Evolutionary conservation across 495 filamentous ascomycete species (phyloP), one percentile per base, ranked within the genome.

Genomic region (Penicillium tannophilum): DNA sequence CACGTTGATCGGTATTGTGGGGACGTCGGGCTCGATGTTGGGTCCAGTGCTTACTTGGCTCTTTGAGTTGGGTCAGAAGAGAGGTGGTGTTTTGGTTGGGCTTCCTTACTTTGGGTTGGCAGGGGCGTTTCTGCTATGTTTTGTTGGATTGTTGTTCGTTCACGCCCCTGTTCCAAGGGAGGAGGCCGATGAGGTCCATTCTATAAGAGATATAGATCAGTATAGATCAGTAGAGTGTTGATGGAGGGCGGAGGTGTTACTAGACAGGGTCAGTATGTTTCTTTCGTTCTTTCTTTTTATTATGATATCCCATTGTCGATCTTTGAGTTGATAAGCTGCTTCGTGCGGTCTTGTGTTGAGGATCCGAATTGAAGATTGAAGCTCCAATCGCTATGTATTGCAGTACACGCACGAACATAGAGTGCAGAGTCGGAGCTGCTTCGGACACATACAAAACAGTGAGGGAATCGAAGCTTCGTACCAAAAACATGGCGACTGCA

Each of bases 1-100:
- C n/a, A 53, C 51, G 2, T 39, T 42, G 12, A 53, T 53, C 8
- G 51, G 51, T 12, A 53, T 53, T 41, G 33, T 53, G 35, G 35
- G 36, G 26, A 53, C 51, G 1, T 4, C 17, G 24, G 51, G 51
- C 10, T 53, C 51, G 10, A 28, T 53, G 20, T 43, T 53, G 16
- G 51, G 51, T 0, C 51, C 51, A 2, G 51, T 19, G 23, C 19
- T 53, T 17, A 35, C 51, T 28, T 53, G 51, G 51, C n/a, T 53
- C 11, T 53, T 53, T 26, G 51, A 43, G 11, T 16, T 42, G 6
- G 51, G 51, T 11, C 9, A 43, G 35, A 28, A n/a, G 14, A 28
- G 8, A 19, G 51, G 51, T n/a, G 51, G 51, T n/a, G 6, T 41
- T 3, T 53, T 16, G 10, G 20, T 53, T 43, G 51, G 51, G 26